Evolutionary conservation across 805 yeast species (phyloP), one percentile per base, ranked within the genome.

Genomic region (Lachancea dasiensis): DNA sequence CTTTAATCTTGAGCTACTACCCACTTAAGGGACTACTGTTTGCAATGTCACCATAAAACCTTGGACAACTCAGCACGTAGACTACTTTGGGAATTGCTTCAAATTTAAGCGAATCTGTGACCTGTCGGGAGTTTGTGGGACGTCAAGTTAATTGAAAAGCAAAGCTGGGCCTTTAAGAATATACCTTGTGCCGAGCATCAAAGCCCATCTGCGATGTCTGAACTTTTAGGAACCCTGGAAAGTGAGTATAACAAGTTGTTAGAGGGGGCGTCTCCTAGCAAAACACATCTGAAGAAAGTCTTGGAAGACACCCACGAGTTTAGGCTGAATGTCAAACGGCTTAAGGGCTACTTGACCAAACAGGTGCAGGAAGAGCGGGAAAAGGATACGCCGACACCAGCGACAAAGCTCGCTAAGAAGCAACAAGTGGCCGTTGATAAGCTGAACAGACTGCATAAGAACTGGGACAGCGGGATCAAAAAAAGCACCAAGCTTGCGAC

Each of bases 321-420:
- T 34, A 66, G 64, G 41, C 57, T 53, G 15, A 67, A 65, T 43
- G 38, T 64, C 26, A 60, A 61, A 39, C 60, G 67, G 41, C 51
- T 70, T 44, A 60, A 60, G 44, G 72, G 70, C 5, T 74, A 73
- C 50, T 51, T 55, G 23, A 57, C 59, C 34, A 65, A 62, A 45
- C 51, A 50, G 23, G 49, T 57, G 7, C 56, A 50, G 21, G 56
- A 49, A 13, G 52, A 48, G 27, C 22, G 19, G 44, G 43, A 19
- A 34, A 40, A 11, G 48, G 34, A 17, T 45, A 35, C 6, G 49
- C 40, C n/a, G 45, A 45, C 15, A 45, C 36, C 16, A 49, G 47
- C 30, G 13, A 36, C 34, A 23, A 56, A 51, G 31, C 44, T 36
- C n/a, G 21, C 36, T n/a, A 42, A 47, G 13, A 54, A 49, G 41